Base-by-base conservation (phyloP, 2,329 filamentous ascomycete genomes). In the Fusarium nanum region DNA sequence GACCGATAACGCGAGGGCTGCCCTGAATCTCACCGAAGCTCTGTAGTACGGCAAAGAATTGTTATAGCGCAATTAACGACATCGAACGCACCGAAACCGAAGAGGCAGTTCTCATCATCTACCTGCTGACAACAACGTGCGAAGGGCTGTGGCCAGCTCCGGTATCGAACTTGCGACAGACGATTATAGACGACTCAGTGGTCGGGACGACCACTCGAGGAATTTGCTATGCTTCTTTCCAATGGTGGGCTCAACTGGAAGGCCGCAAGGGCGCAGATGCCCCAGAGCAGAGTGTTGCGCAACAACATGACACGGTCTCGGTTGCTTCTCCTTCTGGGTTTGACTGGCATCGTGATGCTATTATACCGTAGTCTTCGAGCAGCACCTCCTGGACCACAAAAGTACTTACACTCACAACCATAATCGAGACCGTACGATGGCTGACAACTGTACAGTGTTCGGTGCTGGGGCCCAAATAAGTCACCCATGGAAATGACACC, bases 381-480 rank as follows among this genome's bases (percentile, higher is more conserved):
- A 64, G 93, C 93, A 12, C 92, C 93, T 40, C 89, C 90, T 46
- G 93, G 97, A 78, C 93, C 97, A 89, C 93, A 97, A 85, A 97
- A 90, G 95, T 98, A 86, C 49, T 63, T 46, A 48, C n/a, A 53
- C 37, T 44, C 9, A 47, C 37, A 37, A 37, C 7, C 23, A 40
- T 42, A 48, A 18, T 37, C 16, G 18, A n/a, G n/a, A 10, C 22
- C 75, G 34, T 48, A 16, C 23, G 32, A 20, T 63, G 37, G 45
- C 64, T 75, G 53, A 73, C 70, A 32, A 44, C 13, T 49, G 40
- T 68, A 68, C 77, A 98, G 95, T 82, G 98, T 97, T 82, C 97
- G 97, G 83, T 99, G 96, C 85, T 98, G 94, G 88, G 96, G 96
- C 14, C 95, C 96, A 16, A 89, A 92, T 25, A 98, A 97, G 84